These are phyloP conservation scores for Thielaviopsis ethacetica DNA, from an alignment of 2,329 filamentous ascomycete species.

Conservation along the genomic window DNA sequence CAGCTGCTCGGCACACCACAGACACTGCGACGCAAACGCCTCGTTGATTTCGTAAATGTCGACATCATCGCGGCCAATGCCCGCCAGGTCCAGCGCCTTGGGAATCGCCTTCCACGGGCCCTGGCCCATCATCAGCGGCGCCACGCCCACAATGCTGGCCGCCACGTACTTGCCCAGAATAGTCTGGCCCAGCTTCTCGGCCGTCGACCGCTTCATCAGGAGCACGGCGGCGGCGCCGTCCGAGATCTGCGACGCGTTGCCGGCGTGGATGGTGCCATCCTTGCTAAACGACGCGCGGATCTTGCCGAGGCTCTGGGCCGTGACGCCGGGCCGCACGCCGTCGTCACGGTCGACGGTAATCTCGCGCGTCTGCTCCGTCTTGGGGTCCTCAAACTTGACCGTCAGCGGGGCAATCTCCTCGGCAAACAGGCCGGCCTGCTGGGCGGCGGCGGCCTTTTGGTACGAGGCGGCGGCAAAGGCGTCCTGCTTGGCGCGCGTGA, in stretches of 20 bases:
- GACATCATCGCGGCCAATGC: slow-evolving; percentile 74
- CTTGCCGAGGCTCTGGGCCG: slow-evolving; percentile 74
- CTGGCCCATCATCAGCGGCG: slow-evolving; percentile 87
- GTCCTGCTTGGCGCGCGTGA: slow-evolving; percentile 63
- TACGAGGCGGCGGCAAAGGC: slow-evolving; percentile 88
- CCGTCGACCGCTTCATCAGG: slow-evolving; percentile 86
- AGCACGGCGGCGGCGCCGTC: slow-evolving; percentile 91
- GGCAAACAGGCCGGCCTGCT: slow-evolving; percentile 77
- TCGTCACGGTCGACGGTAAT: slow-evolving; percentile 77
- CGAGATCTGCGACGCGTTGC: slow-evolving; percentile 89
- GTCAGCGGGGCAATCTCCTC: slow-evolving; percentile 79
- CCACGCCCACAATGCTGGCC: slow-evolving; percentile 72
- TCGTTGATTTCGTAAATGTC: slow-evolving; percentile 99
- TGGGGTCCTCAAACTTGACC: slow-evolving; percentile 79
- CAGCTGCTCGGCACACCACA: slow-evolving; percentile 85
- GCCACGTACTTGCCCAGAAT: slow-evolving; percentile 88
- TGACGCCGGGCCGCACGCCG: slow-evolving; percentile 72
- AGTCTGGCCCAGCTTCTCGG: slow-evolving; percentile 70
- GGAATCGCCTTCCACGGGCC: slow-evolving; percentile 95
- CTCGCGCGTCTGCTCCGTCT: slow-evolving; percentile 70
- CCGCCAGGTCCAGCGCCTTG: slow-evolving; percentile 73
- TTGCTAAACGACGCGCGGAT: slow-evolving; percentile 82
- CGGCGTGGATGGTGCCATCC: slow-evolving; percentile 85
- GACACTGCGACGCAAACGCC: slow-evolving; percentile 87
- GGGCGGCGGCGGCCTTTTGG: slow-evolving; percentile 74